A percentile compares a stretch with the other conserved stretches of the same genome.
These are phyloP conservation scores for Myxozyma geophila DNA, from an alignment of 805 yeast species.

Conservation along the genomic window DNA sequence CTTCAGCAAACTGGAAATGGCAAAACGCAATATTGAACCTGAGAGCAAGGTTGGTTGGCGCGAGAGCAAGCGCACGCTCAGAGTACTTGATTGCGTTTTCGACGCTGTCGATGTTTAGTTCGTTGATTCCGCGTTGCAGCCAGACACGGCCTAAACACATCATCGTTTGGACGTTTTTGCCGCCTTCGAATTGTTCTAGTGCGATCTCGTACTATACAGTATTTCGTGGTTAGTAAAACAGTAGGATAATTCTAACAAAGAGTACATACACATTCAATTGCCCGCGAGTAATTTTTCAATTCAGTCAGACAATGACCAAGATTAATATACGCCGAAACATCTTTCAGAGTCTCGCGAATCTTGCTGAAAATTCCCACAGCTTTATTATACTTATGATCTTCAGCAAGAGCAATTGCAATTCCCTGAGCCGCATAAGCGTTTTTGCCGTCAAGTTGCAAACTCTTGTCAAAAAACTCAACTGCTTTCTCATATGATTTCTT, in stretches of 20 bases:
- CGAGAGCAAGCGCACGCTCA: conserved; percentile 56
- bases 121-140: conserved; percentile 75
- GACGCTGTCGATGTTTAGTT: conserved; percentile 65
- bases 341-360: conserved; percentile 86
- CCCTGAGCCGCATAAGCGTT: conserved; percentile 98
- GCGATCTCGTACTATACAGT: conserved; percentile 72
- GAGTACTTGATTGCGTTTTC: conserved; percentile 67
- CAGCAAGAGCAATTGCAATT: conserved; percentile 89
- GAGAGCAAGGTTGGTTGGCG: conserved; percentile 52
- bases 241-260: conserved; percentile 27
- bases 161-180: conserved; percentile 66
- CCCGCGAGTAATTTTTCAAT: conserved; percentile 77
- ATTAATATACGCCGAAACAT: conserved; percentile 79
- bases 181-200: conserved; percentile 60
- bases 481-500: conserved; percentile 83
- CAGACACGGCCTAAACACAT: conserved; percentile 86
- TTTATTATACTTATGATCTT: conserved; percentile 60
- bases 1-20: conserved; percentile 85
- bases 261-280: conserved; percentile 61
- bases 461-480: conserved; percentile 90
- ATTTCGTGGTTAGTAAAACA: neutral
- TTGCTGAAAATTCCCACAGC: conserved; percentile 88
- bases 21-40: conserved; percentile 82
- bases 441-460: conserved; percentile 75
- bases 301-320: conserved; percentile 87